These are phyloP conservation scores for Russula sp. DNA, from an alignment of 768 basidiomycete species.

Conservation along the genomic window DNA sequence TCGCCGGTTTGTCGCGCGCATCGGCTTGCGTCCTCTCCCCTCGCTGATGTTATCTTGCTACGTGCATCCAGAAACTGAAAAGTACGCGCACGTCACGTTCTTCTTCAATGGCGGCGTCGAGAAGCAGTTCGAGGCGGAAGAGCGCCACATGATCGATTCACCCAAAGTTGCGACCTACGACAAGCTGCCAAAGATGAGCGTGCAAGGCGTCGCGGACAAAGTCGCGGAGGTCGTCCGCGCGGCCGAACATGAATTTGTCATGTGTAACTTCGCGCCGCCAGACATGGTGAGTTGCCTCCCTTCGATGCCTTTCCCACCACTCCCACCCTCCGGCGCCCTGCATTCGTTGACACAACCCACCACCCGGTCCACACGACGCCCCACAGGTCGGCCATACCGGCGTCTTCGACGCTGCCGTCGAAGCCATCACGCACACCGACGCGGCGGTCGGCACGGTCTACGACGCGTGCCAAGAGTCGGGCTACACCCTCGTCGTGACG, in stretches of 20 bases:
- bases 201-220: slow-evolving; percentile 81
- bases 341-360: no score
- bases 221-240: slow-evolving; percentile 79
- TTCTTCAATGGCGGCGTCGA: slow-evolving; percentile 98
- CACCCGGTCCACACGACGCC: background rate
- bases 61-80: slow-evolving; percentile 70
- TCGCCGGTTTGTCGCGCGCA: slow-evolving; percentile 53
- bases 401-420: slow-evolving; percentile 82
- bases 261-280: slow-evolving; percentile 97
- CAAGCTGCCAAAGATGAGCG: slow-evolving; percentile 85
- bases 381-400: slow-evolving; percentile 86
- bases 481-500: slow-evolving; percentile 83
- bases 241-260: slow-evolving; percentile 77
- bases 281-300: slow-evolving; percentile 65
- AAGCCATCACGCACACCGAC: slow-evolving; percentile 85
- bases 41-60: background rate
- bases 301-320: background rate
- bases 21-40: background rate
- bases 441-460: slow-evolving; percentile 83
- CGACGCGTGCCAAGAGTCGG: slow-evolving; percentile 76
- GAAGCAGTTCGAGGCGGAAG: slow-evolving; percentile 81
- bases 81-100: slow-evolving; percentile 96
- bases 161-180: slow-evolving; percentile 96
- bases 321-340: no score
- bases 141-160: slow-evolving; percentile 82